A percentile compares a stretch with the other conserved stretches of the same genome.
phyloP scores from a whole-genome alignment of 164 flowering plant species.

The Macadamia integrifolia region DNA sequence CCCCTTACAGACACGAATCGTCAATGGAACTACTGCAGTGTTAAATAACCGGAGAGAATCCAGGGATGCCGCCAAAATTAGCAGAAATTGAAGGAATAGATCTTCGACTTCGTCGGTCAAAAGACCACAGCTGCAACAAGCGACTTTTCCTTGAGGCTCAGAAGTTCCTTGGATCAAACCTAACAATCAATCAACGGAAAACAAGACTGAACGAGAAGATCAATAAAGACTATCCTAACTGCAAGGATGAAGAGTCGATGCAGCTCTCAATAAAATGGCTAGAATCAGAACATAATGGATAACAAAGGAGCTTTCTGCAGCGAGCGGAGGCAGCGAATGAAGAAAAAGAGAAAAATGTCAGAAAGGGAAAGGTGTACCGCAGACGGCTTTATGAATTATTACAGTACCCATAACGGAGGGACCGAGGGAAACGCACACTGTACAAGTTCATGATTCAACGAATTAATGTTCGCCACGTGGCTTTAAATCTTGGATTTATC shows the following conservation, averaged over 20 bases:
- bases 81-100: neutral
- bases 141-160: neutral
- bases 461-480: too few species aligned
- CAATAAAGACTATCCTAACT: neutral
- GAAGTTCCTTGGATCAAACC: neutral
- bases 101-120: neutral
- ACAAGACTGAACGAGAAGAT: neutral
- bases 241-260: neutral
- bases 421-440: too few species aligned
- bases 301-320: slow-evolving; percentile 6
- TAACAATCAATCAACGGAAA: neutral
- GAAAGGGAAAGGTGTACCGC: neutral
- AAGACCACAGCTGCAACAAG: neutral
- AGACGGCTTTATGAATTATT: too few species aligned
- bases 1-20: neutral
- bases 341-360: neutral
- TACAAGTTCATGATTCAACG: too few species aligned
- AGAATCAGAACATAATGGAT: neutral
- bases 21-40: neutral
- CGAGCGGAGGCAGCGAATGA: slow-evolving; percentile 19
- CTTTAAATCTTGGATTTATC: too few species aligned
- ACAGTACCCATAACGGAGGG: too few species aligned
- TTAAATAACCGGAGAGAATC: neutral
- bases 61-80: neutral
- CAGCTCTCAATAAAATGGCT: neutral